Conservation (phyloP, 192 early-diverging fungal species). For the Fimicolochytrium jonesii region DNA sequence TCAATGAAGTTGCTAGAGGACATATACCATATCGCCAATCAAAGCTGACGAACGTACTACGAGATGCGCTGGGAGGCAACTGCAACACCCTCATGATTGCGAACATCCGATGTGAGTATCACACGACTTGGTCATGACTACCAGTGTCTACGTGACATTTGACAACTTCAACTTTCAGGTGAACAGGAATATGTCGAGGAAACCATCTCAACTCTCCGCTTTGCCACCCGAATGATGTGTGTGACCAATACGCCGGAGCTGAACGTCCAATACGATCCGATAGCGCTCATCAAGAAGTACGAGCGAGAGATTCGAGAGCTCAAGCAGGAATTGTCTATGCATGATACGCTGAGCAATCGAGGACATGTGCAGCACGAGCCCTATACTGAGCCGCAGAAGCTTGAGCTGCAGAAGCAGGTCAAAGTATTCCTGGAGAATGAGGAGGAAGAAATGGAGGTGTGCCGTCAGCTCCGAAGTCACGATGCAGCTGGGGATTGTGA, state of each 20-base stretch:
- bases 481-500: too few species aligned
- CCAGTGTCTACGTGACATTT: too few species aligned
- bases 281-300: slow-evolving; percentile 62
- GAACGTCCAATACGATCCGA: slow-evolving; percentile 59
- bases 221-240: slow-evolving; percentile 66
- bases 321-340: slow-evolving; percentile 62
- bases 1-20: slow-evolving; percentile 36
- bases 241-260: slow-evolving; percentile 49
- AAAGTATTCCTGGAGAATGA: slow-evolving; percentile 50
- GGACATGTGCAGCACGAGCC: slow-evolving; percentile 60
- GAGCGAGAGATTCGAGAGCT: slow-evolving; percentile 56
- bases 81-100: slow-evolving; percentile 62
- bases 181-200: slow-evolving; percentile 53
- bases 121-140: too few species aligned
- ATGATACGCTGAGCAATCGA: slow-evolving; percentile 51
- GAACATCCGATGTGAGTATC: slow-evolving; percentile 51
- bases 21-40: slow-evolving; percentile 65
- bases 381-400: slow-evolving; percentile 45
- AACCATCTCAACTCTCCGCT: slow-evolving; percentile 61
- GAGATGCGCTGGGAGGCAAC: slow-evolving; percentile 59
- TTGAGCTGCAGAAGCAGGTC: slow-evolving; percentile 44
- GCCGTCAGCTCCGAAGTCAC: not conserved
- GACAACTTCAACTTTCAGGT: too few species aligned
- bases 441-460: slow-evolving; percentile 51
- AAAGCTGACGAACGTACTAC: slow-evolving; percentile 57